Conservation (phyloP, 164 flowering plant genomes). For the Aristolochia fimbriata region DNA sequence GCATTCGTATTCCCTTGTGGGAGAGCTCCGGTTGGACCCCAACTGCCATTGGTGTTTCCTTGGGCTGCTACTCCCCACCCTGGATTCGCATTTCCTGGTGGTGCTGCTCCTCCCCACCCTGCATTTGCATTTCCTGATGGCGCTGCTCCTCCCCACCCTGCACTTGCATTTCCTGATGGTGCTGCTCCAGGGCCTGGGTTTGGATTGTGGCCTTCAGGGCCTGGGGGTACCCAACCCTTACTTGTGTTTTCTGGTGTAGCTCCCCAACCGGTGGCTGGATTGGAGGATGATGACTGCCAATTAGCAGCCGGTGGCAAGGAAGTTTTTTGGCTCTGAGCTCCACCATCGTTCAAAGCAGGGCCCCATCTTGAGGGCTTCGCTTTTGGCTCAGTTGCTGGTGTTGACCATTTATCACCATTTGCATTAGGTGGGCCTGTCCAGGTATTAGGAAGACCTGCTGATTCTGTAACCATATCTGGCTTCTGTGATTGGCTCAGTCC, state of each 20-base stretch:
- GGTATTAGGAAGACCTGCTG: neutral
- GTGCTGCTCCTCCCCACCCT: constrained; percentile 14
- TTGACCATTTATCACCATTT: neutral
- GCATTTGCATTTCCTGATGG: constrained; percentile 16
- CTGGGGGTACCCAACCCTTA: constrained; percentile 24
- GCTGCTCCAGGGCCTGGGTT: constrained; percentile 37
- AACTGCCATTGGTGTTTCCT: constrained; percentile 1
- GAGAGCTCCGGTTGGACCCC: constrained; percentile 17
- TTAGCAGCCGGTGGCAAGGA: constrained; percentile 4
- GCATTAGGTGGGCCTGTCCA: neutral
- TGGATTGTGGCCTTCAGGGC: constrained; percentile 24
- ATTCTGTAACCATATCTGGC: constrained; percentile 5
- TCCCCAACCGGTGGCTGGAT: constrained; percentile 5
- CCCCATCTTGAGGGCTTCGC: constrained; percentile 10
- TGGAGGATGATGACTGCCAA: constrained; percentile 1
- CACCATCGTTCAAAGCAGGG: neutral
- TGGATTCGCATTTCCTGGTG: constrained; percentile 15
- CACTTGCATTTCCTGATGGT: constrained; percentile 16
- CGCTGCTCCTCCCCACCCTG: constrained; percentile 14
- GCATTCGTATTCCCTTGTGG: constrained; percentile 8
- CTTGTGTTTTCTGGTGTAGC: constrained; percentile 17
- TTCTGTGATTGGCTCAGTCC: neutral
- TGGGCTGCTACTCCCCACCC: constrained; percentile 21
- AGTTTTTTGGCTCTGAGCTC: constrained; percentile 6
- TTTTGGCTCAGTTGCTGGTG: neutral